Evolutionary conservation across 2,329 filamentous ascomycete species (phyloP), one percentile per base, ranked within the genome.

Genomic region (Colletotrichum sp.): DNA sequence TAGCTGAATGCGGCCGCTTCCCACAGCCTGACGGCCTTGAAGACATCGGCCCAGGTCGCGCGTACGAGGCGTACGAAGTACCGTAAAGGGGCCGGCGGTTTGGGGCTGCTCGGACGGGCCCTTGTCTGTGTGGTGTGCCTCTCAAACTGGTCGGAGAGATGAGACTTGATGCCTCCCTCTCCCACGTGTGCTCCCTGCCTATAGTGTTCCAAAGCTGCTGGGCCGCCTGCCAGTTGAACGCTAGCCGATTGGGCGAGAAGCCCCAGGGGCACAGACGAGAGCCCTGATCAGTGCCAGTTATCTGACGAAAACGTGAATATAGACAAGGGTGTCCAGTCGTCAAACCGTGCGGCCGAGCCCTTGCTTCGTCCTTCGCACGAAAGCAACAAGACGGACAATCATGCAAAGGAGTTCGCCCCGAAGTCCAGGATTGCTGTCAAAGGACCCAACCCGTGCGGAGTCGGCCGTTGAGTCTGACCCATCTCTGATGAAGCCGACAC

Each of bases 121-220:
- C 39, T 52, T 67, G 69, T 59, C 57, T 72, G 72, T 68, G 57
- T 67, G 68, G 32, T 36, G 34, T 30, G 44, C 63, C 55, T 71
- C 55, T 68, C 32, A 72, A 72, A 68, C 36, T 66, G 60, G 52
- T 60, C 62, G n/a, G 32, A 52, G 59, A 65, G 70, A 57, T 68
- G 34, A 73, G 63, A 68, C 63, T 68, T 60, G 59, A 69, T 67
- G 69, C 21, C 55, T 57, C 63, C 39, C 15, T 62, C 64, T 73
- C 26, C 73, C 73, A 73, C 73, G 73, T 73, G 70, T 68, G 30
- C 57, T 36, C 69, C 70, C 73, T 76, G 69, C 39, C 64, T 24
- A 73, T 26, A 68, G 30, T 76, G 70, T 65, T 76, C 72, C 57
- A 49, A 57, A 66, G 39, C 39, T 68, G 12, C 18, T 52, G 28